Percentiles rank a stretch among this genome's conserved stretches.
Conservation (phyloP, 2,329 filamentous ascomycete genomes). For the Monosporascus sp. region DNA sequence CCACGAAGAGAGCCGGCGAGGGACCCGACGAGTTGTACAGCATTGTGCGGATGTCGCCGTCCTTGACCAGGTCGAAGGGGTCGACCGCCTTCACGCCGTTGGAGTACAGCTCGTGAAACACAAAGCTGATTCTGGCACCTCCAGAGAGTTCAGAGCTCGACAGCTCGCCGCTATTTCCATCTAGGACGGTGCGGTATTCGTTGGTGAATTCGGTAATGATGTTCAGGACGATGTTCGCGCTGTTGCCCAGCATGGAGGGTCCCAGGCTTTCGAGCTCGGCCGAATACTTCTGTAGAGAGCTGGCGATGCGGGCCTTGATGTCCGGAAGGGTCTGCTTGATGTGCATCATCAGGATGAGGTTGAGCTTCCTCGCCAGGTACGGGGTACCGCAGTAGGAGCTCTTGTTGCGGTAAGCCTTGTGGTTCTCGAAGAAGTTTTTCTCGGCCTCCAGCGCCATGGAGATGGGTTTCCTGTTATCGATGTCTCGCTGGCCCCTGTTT, state of each 20-base stretch:
- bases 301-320: conserved; percentile 95
- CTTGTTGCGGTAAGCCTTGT: conserved; percentile 98
- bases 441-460: conserved; percentile 86
- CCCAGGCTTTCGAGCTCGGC: conserved; percentile 77
- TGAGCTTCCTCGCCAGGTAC: conserved; percentile 92
- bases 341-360: conserved; percentile 99
- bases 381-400: conserved; percentile 97
- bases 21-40: conserved; percentile 99
- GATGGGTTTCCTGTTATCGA: conserved; percentile 96
- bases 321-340: conserved; percentile 99
- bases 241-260: conserved; percentile 93
- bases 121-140: conserved; percentile 96
- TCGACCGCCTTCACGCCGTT: conserved; percentile 98
- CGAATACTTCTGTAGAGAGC: conserved; percentile 87
- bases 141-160: conserved; percentile 93
- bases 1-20: conserved; percentile 92
- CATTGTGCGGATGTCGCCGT: conserved; percentile 93
- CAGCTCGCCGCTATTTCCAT: conserved; percentile 94
- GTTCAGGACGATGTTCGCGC: conserved; percentile 91
- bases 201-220: conserved; percentile 99
- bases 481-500: conserved; percentile 95
- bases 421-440: conserved; percentile 96
- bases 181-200: conserved; percentile 92
- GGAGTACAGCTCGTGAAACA: conserved; percentile 97
- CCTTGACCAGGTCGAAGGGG: conserved; percentile 95